Evolutionary conservation across 2,329 filamentous ascomycete genomes (phyloP).

Genomic region (Stachybotrys elegans): DNA sequence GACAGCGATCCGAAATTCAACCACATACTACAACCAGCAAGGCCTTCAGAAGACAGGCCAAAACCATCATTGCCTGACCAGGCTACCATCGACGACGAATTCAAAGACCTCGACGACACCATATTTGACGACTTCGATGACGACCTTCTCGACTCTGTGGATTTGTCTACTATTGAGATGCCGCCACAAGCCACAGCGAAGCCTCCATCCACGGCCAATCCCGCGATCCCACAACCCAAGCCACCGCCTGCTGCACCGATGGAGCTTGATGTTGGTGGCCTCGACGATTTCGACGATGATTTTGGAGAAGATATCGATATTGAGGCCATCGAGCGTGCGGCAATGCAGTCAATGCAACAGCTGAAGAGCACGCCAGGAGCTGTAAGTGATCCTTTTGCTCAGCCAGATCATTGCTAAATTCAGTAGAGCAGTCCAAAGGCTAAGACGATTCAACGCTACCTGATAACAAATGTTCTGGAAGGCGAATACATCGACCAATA

Average conservation of each 20-base stretch:
- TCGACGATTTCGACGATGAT: slow-evolving; percentile 31
- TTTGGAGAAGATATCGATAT: slow-evolving; percentile 73
- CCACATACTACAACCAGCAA: slow-evolving; percentile 11
- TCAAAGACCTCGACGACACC: slow-evolving; percentile 59
- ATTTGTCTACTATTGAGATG: slow-evolving; percentile 8
- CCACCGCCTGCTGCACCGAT: too few relatives aligned
- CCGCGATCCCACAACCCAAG: background rate
- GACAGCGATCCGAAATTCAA: background rate
- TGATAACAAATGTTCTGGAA: slow-evolving; percentile 69
- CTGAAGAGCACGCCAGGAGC: slow-evolving; percentile 18
- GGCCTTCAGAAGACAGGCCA: slow-evolving; percentile 47
- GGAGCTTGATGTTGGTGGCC: too few relatives aligned
- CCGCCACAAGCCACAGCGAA: too few relatives aligned
- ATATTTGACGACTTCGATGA: slow-evolving; percentile 61
- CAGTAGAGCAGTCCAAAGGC: slow-evolving; percentile 61
- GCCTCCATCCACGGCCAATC: slow-evolving; percentile 5
- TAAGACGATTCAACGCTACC: slow-evolving; percentile 80
- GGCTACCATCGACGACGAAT: slow-evolving; percentile 39
- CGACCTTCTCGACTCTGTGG: slow-evolving; percentile 48
- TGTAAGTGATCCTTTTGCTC: slow-evolving; percentile 27
- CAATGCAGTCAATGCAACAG: slow-evolving; percentile 57
- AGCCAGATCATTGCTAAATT: background rate
- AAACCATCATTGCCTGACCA: too few relatives aligned
- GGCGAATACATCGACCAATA: slow-evolving; percentile 61
- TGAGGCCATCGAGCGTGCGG: slow-evolving; percentile 68